A percentile compares a stretch with the other conserved stretches of the same genome.
These are phyloP conservation scores for Candida caryicola DNA, from an alignment of 805 yeast genomes.

Conservation along the genomic window DNA sequence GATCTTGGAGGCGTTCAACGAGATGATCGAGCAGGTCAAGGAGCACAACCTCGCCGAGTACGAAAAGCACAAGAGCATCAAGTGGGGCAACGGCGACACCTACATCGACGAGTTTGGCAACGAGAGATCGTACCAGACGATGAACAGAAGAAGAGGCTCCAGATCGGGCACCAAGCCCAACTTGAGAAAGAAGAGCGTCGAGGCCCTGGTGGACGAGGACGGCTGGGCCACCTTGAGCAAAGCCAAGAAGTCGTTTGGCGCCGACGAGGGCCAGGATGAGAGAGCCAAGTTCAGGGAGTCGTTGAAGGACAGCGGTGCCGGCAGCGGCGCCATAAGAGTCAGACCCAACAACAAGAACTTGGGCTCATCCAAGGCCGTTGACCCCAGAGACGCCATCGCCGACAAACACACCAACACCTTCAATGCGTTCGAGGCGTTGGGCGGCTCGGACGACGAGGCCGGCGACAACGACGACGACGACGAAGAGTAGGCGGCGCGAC, in stretches of 20 bases:
- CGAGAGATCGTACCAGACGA: slow-evolving; percentile 44
- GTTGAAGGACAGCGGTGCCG: slow-evolving; percentile 36
- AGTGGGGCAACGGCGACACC: slow-evolving; percentile 41
- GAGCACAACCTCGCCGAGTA: slow-evolving; percentile 38
- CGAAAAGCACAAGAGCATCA: slow-evolving; percentile 24
- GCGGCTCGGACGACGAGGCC: slow-evolving; percentile 55
- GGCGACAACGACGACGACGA: too few species aligned
- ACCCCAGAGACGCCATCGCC: slow-evolving; percentile 66
- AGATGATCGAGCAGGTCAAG: slow-evolving; percentile 64
- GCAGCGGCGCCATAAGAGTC: slow-evolving; percentile 39
- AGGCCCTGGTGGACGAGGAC: slow-evolving; percentile 63
- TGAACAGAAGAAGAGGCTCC: slow-evolving; percentile 64
- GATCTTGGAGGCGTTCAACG: slow-evolving; percentile 62
- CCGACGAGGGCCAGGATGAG: slow-evolving; percentile 48
- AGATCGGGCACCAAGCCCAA: slow-evolving; percentile 44
- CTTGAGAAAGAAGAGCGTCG: slow-evolving; percentile 54
- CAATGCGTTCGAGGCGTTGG: slow-evolving; percentile 82
- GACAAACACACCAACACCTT: slow-evolving; percentile 64
- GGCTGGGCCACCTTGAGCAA: slow-evolving; percentile 73
- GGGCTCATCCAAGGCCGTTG: slow-evolving; percentile 70
- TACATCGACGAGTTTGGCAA: slow-evolving; percentile 45
- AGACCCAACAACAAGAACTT: slow-evolving; percentile 74
- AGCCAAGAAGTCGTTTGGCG: slow-evolving; percentile 47
- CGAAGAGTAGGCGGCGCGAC: slow-evolving; percentile 5
- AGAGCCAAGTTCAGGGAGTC: slow-evolving; percentile 45